phyloP scores from a whole-genome alignment of 1,284 basidiomycete genomes.

The Ustilago esculenta region DNA sequence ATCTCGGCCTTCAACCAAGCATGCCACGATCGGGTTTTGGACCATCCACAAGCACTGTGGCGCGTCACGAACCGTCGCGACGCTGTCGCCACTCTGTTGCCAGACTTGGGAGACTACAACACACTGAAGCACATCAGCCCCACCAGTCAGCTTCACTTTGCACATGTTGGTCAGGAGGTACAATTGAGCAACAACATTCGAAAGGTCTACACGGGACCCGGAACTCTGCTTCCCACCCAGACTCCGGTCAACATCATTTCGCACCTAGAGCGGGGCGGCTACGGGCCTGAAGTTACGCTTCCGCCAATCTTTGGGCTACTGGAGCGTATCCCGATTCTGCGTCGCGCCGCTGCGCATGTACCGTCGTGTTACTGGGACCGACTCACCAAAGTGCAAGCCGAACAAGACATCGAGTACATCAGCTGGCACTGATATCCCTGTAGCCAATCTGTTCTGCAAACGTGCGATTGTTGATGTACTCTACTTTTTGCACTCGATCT shows the following conservation, averaged over 20 bases:
- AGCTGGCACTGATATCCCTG: slow-evolving; percentile 13
- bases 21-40: slow-evolving; percentile 24
- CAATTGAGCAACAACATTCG: slow-evolving; percentile 25
- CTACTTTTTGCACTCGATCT: too few species aligned
- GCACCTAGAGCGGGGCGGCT: slow-evolving; percentile 33
- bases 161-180: slow-evolving; percentile 47
- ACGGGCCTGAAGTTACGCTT: slow-evolving; percentile 37
- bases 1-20: slow-evolving; percentile 40
- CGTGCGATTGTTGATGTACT: not conserved
- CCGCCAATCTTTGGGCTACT: slow-evolving; percentile 19
- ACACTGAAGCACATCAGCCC: slow-evolving; percentile 34
- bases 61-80: slow-evolving; percentile 45
- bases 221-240: slow-evolving; percentile 35
- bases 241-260: slow-evolving; percentile 38
- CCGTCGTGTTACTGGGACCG: slow-evolving; percentile 45
- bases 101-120: slow-evolving; percentile 41
- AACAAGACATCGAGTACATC: slow-evolving; percentile 18
- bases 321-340: slow-evolving; percentile 20
- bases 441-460: not conserved
- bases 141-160: slow-evolving; percentile 48
- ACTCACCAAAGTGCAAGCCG: slow-evolving; percentile 35
- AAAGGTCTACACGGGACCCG: slow-evolving; percentile 41
- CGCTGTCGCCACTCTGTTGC: slow-evolving; percentile 44
- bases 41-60: slow-evolving; percentile 41
- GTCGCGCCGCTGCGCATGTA: slow-evolving; percentile 28